Evolutionary conservation across 345 rosid genomes (phyloP).

Genomic region (Syzygium jambos): DNA sequence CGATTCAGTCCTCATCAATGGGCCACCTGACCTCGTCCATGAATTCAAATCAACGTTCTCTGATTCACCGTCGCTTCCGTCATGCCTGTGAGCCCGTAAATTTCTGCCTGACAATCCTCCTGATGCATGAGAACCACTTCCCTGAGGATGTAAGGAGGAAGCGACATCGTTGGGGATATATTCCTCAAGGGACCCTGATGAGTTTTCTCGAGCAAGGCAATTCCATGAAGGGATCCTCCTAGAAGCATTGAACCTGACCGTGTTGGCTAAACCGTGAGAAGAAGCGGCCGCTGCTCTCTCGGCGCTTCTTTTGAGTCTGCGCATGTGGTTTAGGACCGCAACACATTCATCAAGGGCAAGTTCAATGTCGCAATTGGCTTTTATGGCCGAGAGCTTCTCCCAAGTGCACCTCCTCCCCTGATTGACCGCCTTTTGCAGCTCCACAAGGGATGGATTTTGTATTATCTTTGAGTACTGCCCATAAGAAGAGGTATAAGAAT

Average conservation of each 20-base stretch:
- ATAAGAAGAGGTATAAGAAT: background rate
- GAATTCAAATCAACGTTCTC: slow-evolving; percentile 66
- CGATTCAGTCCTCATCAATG: slow-evolving; percentile 91
- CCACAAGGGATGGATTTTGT: slow-evolving; percentile 70
- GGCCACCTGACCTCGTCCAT: slow-evolving; percentile 98
- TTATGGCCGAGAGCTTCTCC: slow-evolving; percentile 98
- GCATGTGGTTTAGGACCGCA: slow-evolving; percentile 93
- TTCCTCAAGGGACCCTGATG: slow-evolving; percentile 89
- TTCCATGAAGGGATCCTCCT: slow-evolving; percentile 98
- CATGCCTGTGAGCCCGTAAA: slow-evolving; percentile 26
- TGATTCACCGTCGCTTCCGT: slow-evolving; percentile 83
- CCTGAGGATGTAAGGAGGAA: slow-evolving; percentile 32
- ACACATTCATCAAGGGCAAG: slow-evolving; percentile 98
- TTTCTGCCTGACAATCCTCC: slow-evolving; percentile 25
- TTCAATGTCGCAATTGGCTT: slow-evolving; percentile 94
- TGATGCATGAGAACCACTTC: slow-evolving; percentile 21
- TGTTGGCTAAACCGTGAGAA: slow-evolving; percentile 45
- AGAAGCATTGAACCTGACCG: slow-evolving; percentile 67
- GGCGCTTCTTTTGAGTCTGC: slow-evolving; percentile 82
- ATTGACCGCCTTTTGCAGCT: slow-evolving; percentile 80
- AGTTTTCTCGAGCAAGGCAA: slow-evolving; percentile 88
- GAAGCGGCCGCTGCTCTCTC: slow-evolving; percentile 79
- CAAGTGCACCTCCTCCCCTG: slow-evolving; percentile 98
- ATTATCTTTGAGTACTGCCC: slow-evolving; percentile 71
- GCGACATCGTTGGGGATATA: slow-evolving; percentile 34